Base-by-base conservation (phyloP, 306 rosid species). In the Sindora glabra region DNA sequence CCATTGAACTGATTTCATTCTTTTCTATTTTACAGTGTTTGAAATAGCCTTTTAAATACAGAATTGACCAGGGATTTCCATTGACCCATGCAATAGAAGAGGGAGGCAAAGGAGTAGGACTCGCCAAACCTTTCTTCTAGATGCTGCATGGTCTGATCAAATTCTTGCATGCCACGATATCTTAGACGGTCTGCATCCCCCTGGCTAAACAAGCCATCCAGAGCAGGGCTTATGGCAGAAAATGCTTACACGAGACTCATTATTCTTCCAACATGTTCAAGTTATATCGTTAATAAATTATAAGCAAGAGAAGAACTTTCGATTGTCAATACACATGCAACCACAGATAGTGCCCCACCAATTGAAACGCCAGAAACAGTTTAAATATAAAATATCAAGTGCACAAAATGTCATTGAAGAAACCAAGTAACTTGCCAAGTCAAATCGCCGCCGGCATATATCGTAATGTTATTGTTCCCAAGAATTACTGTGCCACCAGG, bases 361-460 rank as follows among this genome's bases (percentile, higher is more conserved):
- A 54, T 69, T 60, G 67, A 71, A 60, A 46, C 39, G n/a, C n/a
- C 46, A 40, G 52, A 6, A 27, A 56, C 41, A 21, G 51, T 46
- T 34, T 42, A 54, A 48, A 55, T 47, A 70, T 65, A 39, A 24
- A 56, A 49, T 21, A 46, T 56, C 39, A 59, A 42, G 67, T 6
- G 36, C 6, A 16, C 17, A 59, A 37, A 48, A 14, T 26, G 11
- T 15, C 46, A 58, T 64, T 11, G 23, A 60, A 23, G 47, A 14
- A 64, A 46, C 24, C 5, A 16, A 70, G 51, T 48, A 71, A 54
- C 87, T 84, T 74, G 89, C 99, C 72, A 94, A 81, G 84, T 89
- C 89, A 82, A 94, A 94, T 78, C 98, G 81, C 30, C 98, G 98
- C 66, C 98, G 82, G 67, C 98, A 88, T 81, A 86, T 92, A 77